Evolutionary conservation across 768 basidiomycete species (phyloP).

Genomic region (Boletus rex-veris): DNA sequence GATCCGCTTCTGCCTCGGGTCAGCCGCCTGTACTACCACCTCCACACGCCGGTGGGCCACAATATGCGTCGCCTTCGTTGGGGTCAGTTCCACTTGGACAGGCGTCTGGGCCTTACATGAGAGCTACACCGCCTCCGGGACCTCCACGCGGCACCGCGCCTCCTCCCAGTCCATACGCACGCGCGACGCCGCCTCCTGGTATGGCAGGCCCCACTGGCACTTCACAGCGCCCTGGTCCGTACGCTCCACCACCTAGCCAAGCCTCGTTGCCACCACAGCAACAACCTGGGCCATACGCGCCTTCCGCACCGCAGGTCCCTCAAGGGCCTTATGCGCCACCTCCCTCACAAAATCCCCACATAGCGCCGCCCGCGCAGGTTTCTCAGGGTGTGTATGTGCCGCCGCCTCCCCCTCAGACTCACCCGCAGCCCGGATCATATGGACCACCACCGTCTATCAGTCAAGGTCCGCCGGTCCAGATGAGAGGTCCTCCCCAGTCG

Average conservation of each 20-base stretch:
- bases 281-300: conserved; percentile 26
- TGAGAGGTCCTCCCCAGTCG: conserved; percentile 23
- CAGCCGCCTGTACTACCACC: conserved; percentile 41
- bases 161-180: conserved; percentile 34
- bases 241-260: conserved; percentile 21
- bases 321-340: conserved; percentile 32
- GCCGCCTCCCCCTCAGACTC: conserved; percentile 13
- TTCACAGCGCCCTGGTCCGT: conserved; percentile 30
- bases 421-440: conserved; percentile 19
- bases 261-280: conserved; percentile 13
- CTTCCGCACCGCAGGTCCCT: conserved; percentile 21
- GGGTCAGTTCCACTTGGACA: conserved; percentile 29
- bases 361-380: conserved; percentile 15
- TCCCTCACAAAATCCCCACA: conserved; percentile 21
- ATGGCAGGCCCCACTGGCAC: conserved; percentile 21
- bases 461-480: conserved; percentile 33
- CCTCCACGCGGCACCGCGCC: conserved; percentile 30
- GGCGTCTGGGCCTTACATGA: conserved; percentile 35
- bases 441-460: conserved; percentile 26
- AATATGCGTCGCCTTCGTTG: conserved; percentile 29
- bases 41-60: conserved; percentile 32
- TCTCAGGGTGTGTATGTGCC: conserved; percentile 26
- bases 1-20: conserved; percentile 25
- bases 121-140: conserved; percentile 42
- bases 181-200: conserved; percentile 42